Evolutionary conservation across 352 stramenopile genomes (phyloP).

Genomic region (Achlya hypogyna): DNA sequence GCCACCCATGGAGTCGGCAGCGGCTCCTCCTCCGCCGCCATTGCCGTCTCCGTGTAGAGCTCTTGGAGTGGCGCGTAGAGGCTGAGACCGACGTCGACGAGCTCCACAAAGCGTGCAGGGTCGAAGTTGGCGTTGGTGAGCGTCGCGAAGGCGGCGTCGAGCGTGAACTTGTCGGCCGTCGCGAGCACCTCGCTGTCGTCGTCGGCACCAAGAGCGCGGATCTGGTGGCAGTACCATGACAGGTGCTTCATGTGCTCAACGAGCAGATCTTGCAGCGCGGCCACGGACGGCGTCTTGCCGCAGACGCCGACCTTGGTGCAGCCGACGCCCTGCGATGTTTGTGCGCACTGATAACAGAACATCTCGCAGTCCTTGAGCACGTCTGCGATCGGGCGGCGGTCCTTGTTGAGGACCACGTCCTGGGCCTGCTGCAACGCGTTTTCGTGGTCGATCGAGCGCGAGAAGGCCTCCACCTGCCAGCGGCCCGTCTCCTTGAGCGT

Average conservation of each 20-base stretch:
- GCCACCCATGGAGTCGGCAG: neutral
- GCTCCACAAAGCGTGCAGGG: constrained; percentile 30
- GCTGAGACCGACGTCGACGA: constrained; percentile 34
- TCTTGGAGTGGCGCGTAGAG: constrained; percentile 25
- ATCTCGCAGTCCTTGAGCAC: constrained; percentile 35
- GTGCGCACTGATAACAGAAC: constrained; percentile 69
- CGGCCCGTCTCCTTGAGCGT: constrained; percentile 7
- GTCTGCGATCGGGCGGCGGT: constrained; percentile 8
- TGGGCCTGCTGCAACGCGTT: constrained; percentile 15
- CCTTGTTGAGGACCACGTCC: constrained; percentile 13
- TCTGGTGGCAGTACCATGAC: constrained; percentile 16
- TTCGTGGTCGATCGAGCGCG: constrained; percentile 11
- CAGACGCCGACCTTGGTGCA: constrained; percentile 54
- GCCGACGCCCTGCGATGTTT: constrained; percentile 46
- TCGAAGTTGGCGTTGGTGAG: constrained; percentile 78
- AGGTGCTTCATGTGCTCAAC: constrained; percentile 22
- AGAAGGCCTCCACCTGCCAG: constrained; percentile 18
- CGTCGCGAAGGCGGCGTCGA: constrained; percentile 27
- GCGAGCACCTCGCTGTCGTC: neutral
- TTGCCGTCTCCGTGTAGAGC: neutral
- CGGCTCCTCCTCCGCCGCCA: neutral
- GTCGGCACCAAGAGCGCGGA: constrained; percentile 1
- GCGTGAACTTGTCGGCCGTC: constrained; percentile 16
- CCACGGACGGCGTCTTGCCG: constrained; percentile 46
- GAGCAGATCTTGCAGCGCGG: constrained; percentile 40